Percentiles rank a stretch among this genome's conserved stretches.
phyloP scores from a whole-genome alignment of 192 early-diverging fungal species.

The Coemansia sp. region DNA sequence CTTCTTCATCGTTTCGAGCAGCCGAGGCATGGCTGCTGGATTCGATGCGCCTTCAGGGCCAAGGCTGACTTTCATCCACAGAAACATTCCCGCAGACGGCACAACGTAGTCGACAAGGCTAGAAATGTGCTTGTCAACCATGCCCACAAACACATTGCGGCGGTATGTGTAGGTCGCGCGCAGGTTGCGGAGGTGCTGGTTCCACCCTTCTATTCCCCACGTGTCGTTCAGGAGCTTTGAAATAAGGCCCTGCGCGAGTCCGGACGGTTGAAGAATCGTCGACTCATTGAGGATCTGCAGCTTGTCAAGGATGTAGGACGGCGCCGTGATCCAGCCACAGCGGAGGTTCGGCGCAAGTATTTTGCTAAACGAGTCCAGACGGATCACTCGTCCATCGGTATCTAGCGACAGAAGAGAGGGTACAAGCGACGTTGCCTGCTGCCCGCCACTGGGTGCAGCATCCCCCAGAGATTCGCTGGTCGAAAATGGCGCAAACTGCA shows the following conservation, averaged over 20 bases:
- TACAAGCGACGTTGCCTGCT: conserved; percentile 34
- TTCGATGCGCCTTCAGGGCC: conserved; percentile 22
- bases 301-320: conserved; percentile 66
- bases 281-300: conserved; percentile 80
- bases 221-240: conserved; percentile 67
- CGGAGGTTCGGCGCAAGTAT: conserved; percentile 86
- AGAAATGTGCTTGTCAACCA: conserved; percentile 61
- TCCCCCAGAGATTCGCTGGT: neutral
- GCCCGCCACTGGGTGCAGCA: neutral
- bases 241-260: conserved; percentile 75
- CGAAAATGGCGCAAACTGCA: conserved; percentile 61
- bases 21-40: conserved; percentile 26
- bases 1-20: conserved; percentile 47
- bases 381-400: conserved; percentile 80
- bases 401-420: conserved; percentile 88
- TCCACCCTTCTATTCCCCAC: conserved; percentile 81
- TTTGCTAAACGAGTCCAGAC: conserved; percentile 93
- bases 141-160: conserved; percentile 65
- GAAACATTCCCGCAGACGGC: conserved; percentile 81
- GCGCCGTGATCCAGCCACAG: conserved; percentile 76
- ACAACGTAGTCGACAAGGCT: conserved; percentile 60
- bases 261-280: conserved; percentile 83
- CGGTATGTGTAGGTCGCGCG: conserved; percentile 70
- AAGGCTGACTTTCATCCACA: conserved; percentile 72
- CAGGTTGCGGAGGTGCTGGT: conserved; percentile 66